Evolutionary conservation across 1,284 basidiomycete species (phyloP), one percentile per base, ranked within the genome.

Genomic region (Leucoagaricus sp.): DNA sequence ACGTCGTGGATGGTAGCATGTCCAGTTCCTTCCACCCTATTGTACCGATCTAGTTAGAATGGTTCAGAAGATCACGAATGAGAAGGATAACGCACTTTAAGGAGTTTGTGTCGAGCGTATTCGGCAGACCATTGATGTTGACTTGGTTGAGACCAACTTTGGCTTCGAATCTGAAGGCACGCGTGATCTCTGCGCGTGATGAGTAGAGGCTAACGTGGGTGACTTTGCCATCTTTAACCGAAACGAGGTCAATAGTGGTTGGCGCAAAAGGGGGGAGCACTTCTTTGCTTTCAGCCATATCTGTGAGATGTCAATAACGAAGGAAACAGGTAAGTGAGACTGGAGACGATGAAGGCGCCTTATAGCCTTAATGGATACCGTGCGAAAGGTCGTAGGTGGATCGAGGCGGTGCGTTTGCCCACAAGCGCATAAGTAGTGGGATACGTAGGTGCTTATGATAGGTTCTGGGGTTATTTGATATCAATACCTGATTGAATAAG

Each of bases 1-100:
- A 75, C 72, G 45, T 73, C 72, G 31, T 75, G 70, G 23, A 75
- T 76, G 1, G 69, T 69, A 0, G 69, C 72, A 17, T 60, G 46
- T 19, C 73, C 73, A 45, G 65, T 60, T 15, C 70, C 71, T 59
- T 75, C 72, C 6, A 74, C 71, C 49, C 73, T 75, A 46, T 48
- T 25, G 28, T 15, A 29, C n/a, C 10, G 31, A 23, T 21, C 10
- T 47, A 29, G 23, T 33, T 41, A 36, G 34, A 66, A 41, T 9
- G 23, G 5, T 41, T 12, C 6, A 7, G 31, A 33, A 33, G 6
- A 15, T 7, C 19, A 23, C 3, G 5, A 41, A n/a, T n/a, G 40
- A 21, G 40, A 21, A 5, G 4, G 15, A 21, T 3, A 13, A 41
- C 19, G 28, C 48, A 73, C 75, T 72, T 64, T n/a, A 77, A 56